Evolutionary conservation across 257 asterid species (phyloP).

Genomic region (Ligustrum vulgare): DNA sequence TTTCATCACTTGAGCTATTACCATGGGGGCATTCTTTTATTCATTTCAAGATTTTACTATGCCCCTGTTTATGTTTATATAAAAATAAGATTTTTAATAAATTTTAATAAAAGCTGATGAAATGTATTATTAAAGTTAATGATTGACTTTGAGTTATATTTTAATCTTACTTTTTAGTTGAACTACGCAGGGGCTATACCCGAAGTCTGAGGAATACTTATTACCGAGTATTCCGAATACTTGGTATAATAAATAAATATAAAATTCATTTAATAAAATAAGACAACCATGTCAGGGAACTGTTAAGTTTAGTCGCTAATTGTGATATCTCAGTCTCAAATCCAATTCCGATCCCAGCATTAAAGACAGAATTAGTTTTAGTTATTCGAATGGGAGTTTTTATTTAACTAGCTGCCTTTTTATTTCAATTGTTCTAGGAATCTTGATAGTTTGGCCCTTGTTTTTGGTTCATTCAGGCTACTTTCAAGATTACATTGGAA

Average conservation of each 20-base stretch:
- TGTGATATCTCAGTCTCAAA: not conserved
- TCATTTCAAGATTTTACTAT: not conserved
- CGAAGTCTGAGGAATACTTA: not conserved
- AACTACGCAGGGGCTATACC: not conserved
- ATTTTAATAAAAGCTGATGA: too few species aligned
- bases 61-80: too few species aligned
- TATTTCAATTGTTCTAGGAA: constrained; percentile 2
- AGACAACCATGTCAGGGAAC: not conserved
- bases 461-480: constrained; percentile 48
- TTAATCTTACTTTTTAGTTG: too few species aligned
- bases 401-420: not conserved
- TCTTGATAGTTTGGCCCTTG: constrained; percentile 10
- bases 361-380: not conserved
- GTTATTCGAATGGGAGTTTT: not conserved
- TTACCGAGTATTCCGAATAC: too few species aligned
- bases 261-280: not conserved
- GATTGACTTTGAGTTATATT: too few species aligned
- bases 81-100: too few species aligned
- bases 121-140: too few species aligned
- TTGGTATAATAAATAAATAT: not conserved
- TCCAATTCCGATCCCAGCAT: not conserved
- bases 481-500: constrained; percentile 88
- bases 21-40: too few species aligned
- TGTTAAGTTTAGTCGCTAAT: not conserved
- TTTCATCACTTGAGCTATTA: too few species aligned